phyloP scores from a whole-genome alignment of 2,329 filamentous ascomycete species.

The Neopestalotiopsis sp. region DNA sequence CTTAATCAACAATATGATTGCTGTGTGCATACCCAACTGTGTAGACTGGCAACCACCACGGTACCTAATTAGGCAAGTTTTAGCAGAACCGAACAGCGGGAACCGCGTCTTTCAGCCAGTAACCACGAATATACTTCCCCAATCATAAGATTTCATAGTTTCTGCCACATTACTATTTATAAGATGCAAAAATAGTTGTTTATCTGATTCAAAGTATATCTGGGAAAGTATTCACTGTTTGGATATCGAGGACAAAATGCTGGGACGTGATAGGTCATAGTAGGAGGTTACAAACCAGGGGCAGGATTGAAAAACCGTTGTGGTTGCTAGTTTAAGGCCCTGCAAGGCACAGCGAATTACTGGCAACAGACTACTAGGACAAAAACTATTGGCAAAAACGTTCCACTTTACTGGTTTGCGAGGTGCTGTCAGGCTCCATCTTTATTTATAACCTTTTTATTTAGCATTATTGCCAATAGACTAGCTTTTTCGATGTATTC shows the following conservation, averaged over 20 bases:
- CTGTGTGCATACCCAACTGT: background rate
- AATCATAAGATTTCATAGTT: background rate
- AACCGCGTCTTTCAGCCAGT: background rate
- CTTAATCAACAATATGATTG: too few relatives aligned
- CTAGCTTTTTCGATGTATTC: too few relatives aligned
- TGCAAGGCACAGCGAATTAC: too few relatives aligned
- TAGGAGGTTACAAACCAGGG: background rate
- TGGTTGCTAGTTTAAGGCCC: background rate
- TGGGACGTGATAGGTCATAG: background rate
- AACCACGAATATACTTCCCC: background rate
- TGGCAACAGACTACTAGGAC: too few relatives aligned
- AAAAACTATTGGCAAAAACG: too few relatives aligned
- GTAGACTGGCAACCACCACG: background rate
- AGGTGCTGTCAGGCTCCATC: too few relatives aligned
- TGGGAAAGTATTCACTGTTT: background rate
- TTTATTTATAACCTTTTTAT: too few relatives aligned
- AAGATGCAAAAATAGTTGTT: background rate
- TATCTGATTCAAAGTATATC: background rate
- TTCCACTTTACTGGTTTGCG: too few relatives aligned
- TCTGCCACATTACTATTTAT: background rate
- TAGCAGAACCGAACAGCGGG: background rate
- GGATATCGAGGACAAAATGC: background rate
- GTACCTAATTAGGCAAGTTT: background rate
- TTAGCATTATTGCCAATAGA: too few relatives aligned
- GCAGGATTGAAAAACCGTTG: background rate